These are phyloP conservation scores for Aspergillus melleus DNA, from an alignment of 2,329 filamentous ascomycete species.

Conservation along the genomic window DNA sequence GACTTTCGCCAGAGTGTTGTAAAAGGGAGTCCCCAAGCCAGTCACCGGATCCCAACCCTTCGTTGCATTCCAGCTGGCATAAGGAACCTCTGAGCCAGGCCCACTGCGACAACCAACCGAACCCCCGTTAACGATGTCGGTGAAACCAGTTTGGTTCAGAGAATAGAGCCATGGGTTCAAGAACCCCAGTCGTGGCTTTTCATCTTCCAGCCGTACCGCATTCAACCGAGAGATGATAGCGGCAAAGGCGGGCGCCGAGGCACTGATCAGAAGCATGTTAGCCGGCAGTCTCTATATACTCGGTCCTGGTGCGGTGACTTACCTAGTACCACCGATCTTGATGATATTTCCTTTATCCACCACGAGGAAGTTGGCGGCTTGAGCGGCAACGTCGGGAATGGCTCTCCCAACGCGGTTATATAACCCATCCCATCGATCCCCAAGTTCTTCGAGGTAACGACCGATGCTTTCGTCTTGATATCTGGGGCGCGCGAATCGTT, in stretches of 20 bases:
- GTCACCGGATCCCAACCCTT: constrained; percentile 53
- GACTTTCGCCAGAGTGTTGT: constrained; percentile 16
- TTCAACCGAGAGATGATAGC: constrained; percentile 66
- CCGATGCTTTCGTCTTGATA: constrained; percentile 50
- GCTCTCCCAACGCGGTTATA: constrained; percentile 57
- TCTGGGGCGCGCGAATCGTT: constrained; percentile 47
- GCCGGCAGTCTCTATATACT: not conserved
- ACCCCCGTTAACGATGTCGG: constrained; percentile 50
- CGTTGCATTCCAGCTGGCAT: constrained; percentile 54
- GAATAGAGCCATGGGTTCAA: constrained; percentile 63
- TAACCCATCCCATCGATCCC: constrained; percentile 45
- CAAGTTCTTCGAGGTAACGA: constrained; percentile 45
- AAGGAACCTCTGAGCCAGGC: constrained; percentile 40
- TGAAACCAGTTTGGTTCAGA: constrained; percentile 45
- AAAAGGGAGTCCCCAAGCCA: constrained; percentile 34
- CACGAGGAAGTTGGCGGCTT: constrained; percentile 47
- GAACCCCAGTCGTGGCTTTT: constrained; percentile 57
- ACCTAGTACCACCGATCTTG: constrained; percentile 51
- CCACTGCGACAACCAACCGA: constrained; percentile 48
- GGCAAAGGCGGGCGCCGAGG: constrained; percentile 63
- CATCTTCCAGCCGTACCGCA: constrained; percentile 58
- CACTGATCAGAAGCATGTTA: constrained; percentile 33
- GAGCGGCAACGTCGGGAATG: constrained; percentile 63
- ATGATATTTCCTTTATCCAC: constrained; percentile 37
- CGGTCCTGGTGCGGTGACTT: constrained; percentile 12